Evolutionary conservation across 192 early-diverging fungal genomes (phyloP).

Genomic region (Umbelopsis sp.): DNA sequence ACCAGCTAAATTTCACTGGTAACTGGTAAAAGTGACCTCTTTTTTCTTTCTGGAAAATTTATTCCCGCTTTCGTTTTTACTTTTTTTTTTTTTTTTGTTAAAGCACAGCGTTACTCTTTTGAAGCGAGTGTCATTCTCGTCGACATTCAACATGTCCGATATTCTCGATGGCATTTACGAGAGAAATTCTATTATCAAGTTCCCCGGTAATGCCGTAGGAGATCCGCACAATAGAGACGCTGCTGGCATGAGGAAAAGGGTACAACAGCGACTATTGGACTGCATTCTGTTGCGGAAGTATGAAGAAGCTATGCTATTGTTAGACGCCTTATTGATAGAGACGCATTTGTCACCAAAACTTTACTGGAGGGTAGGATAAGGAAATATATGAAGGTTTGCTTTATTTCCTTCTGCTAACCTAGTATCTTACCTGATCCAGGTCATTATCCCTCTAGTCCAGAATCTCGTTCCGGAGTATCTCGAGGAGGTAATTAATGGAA

Average conservation of each 20-base stretch:
- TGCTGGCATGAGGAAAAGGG: background rate
- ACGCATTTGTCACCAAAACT: background rate
- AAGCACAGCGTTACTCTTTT: background rate
- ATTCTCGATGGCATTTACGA: background rate
- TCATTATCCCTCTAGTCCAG: background rate
- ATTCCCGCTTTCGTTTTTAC: background rate
- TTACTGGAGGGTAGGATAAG: background rate
- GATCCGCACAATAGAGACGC: background rate
- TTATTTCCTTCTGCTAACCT: background rate
- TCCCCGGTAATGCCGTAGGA: background rate
- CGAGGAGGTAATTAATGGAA: background rate
- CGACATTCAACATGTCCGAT: background rate
- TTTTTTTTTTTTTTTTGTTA: background rate
- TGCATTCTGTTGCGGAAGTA: slow-evolving; percentile 9
- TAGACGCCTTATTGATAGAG: background rate
- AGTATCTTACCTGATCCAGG: background rate
- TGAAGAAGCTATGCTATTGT: background rate
- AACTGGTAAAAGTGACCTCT: background rate
- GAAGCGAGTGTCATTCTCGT: background rate
- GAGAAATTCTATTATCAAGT: background rate
- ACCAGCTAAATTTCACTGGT: too few relatives aligned
- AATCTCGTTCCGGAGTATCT: background rate
- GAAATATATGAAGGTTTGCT: background rate
- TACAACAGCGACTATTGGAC: background rate
- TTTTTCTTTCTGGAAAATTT: background rate